phyloP scores from a whole-genome alignment of 305 asterid genomes.

The Solanum aculeatissimum region DNA sequence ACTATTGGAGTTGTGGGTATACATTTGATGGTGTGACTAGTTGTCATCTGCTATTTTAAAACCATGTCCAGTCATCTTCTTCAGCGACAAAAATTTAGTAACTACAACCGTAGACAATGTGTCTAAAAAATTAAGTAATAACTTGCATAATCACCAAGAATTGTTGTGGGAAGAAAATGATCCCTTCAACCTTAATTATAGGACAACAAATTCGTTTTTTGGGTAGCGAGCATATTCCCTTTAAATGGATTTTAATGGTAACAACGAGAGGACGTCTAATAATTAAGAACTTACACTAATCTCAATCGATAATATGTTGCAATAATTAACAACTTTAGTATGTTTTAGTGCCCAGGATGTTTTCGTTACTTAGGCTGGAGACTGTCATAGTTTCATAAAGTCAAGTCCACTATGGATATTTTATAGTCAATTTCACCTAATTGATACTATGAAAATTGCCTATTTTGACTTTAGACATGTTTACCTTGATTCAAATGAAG shows the following conservation, averaged over 20 bases:
- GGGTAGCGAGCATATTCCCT: background rate
- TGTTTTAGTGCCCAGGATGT: too few relatives aligned
- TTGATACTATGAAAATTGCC: too few relatives aligned
- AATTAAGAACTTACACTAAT: too few relatives aligned
- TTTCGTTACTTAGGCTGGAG: too few relatives aligned
- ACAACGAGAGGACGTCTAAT: too few relatives aligned
- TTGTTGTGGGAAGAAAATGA: background rate
- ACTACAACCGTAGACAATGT: background rate
- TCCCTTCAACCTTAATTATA: background rate
- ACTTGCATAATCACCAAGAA: background rate
- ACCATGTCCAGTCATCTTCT: background rate
- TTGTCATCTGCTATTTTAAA: background rate
- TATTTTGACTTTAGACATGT: too few relatives aligned
- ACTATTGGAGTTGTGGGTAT: background rate
- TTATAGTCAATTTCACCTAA: too few relatives aligned
- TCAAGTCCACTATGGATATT: too few relatives aligned
- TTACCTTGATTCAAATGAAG: too few relatives aligned
- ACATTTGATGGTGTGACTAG: background rate
- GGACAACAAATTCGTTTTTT: background rate
- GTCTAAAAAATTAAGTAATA: background rate
- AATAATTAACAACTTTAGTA: too few relatives aligned
- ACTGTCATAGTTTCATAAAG: too few relatives aligned
- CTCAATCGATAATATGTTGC: too few relatives aligned
- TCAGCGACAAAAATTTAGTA: background rate
- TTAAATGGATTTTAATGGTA: background rate